Conservation (phyloP, 2,329 filamentous ascomycete genomes). For the Fusarium sp. region DNA sequence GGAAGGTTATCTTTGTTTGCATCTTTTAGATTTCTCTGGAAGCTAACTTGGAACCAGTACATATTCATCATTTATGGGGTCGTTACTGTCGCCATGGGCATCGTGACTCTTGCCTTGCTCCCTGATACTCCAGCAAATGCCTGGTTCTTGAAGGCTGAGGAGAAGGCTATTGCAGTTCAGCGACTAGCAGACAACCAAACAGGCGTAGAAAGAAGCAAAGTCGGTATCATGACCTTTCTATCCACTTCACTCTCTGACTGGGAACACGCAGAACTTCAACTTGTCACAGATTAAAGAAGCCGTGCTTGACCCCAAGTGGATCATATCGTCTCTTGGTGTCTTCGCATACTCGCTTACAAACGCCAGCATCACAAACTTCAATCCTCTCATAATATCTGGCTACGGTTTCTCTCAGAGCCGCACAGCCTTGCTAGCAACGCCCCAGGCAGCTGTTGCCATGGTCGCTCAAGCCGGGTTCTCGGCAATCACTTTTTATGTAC, state of each 20-base stretch:
- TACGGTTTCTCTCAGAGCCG: conserved; percentile 48
- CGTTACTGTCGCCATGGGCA: conserved; percentile 1
- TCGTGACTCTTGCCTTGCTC: neutral
- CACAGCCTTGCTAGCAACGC: conserved; percentile 48
- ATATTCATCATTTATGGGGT: conserved; percentile 44
- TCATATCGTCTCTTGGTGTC: conserved; percentile 40
- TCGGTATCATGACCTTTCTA: conserved; percentile 3
- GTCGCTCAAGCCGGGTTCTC: conserved; percentile 40
- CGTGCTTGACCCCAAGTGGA: conserved; percentile 39
- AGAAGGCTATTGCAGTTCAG: conserved; percentile 1
- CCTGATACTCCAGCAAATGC: neutral
- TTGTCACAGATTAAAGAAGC: conserved; percentile 31
- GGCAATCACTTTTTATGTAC: conserved; percentile 41
- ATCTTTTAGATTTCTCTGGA: accelerated
- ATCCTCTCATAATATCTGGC: conserved; percentile 71
- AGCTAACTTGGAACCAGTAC: neutral
- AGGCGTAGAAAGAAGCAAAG: conserved; percentile 6
- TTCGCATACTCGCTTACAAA: conserved; percentile 76
- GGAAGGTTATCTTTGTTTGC: conserved; percentile 20
- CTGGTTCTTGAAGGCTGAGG: conserved; percentile 7
- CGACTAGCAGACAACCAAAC: conserved; percentile 8
- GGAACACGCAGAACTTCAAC: conserved; percentile 31
- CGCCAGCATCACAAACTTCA: conserved; percentile 74
- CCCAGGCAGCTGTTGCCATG: conserved; percentile 49
- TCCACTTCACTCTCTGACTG: conserved; percentile 25